These are phyloP conservation scores for Suillus hirtellus DNA, from an alignment of 768 basidiomycete genomes.

Conservation along the genomic window DNA sequence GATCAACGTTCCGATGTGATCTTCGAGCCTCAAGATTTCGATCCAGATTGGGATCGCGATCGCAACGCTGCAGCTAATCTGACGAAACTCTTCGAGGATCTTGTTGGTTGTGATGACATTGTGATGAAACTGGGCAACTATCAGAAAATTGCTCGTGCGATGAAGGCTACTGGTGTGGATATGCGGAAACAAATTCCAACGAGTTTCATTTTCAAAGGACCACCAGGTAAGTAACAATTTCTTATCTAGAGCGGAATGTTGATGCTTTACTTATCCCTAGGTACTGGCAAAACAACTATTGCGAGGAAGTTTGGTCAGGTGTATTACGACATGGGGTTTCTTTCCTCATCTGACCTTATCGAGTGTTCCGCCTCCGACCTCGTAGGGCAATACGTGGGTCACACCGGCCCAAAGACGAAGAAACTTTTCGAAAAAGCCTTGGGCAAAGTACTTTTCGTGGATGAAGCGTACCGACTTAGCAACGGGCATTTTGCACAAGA, in stretches of 20 bases:
- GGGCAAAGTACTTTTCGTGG: slow-evolving; percentile 68
- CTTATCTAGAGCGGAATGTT: background rate
- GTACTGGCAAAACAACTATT: slow-evolving; percentile 64
- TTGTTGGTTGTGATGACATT: slow-evolving; percentile 60
- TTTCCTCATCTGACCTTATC: slow-evolving; percentile 50
- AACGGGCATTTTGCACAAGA: slow-evolving; percentile 68
- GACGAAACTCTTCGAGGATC: slow-evolving; percentile 56
- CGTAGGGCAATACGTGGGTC: slow-evolving; percentile 68
- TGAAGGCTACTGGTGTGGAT: slow-evolving; percentile 44
- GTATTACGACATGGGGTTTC: slow-evolving; percentile 63
- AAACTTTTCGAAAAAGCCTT: slow-evolving; percentile 63
- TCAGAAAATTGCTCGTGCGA: slow-evolving; percentile 48
- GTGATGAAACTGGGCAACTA: slow-evolving; percentile 49
- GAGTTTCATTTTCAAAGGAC: slow-evolving; percentile 72
- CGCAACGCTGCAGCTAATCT: slow-evolving; percentile 52
- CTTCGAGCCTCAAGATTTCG: slow-evolving; percentile 55
- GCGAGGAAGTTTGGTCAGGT: slow-evolving; percentile 64
- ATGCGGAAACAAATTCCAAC: slow-evolving; percentile 55
- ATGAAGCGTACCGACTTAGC: slow-evolving; percentile 67
- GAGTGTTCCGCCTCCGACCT: slow-evolving; percentile 74
- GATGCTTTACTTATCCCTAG: slow-evolving; percentile 31
- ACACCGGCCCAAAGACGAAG: slow-evolving; percentile 67
- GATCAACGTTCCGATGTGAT: slow-evolving; percentile 24
- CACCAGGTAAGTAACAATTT: slow-evolving; percentile 49
- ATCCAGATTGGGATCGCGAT: slow-evolving; percentile 57